phyloP scores from a whole-genome alignment of 495 filamentous ascomycete genomes.

The Annulohypoxylon maeteangense region DNA sequence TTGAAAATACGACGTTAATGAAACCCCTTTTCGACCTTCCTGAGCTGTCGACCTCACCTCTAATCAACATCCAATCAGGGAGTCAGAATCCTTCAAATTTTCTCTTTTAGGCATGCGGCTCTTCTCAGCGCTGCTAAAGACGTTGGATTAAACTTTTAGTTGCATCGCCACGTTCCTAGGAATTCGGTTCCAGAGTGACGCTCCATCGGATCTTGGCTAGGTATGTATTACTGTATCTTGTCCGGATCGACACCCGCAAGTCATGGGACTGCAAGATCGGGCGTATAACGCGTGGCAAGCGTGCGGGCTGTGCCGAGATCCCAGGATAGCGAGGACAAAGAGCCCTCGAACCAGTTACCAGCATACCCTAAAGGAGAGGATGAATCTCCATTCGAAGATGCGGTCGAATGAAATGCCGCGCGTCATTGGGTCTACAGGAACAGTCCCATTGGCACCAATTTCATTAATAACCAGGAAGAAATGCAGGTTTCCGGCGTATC shows the following conservation, averaged over 20 bases:
- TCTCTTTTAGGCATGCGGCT: constrained; percentile 36
- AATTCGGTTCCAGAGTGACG: constrained; percentile 24
- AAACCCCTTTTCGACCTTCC: constrained; percentile 2
- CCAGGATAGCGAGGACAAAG: constrained; percentile 20
- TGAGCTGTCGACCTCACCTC: constrained; percentile 8
- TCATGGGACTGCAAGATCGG: constrained; percentile 14
- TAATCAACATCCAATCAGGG: constrained; percentile 19
- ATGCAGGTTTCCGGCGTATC: constrained; percentile 5
- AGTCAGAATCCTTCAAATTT: neutral
- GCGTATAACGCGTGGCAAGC: constrained; percentile 27
- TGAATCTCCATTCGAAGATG: constrained; percentile 24
- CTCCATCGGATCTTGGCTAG: constrained; percentile 34
- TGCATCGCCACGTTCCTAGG: constrained; percentile 39
- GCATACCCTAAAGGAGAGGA: constrained; percentile 27
- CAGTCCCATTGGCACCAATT: constrained; percentile 31
- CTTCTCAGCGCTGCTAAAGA: constrained; percentile 15
- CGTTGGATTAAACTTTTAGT: constrained; percentile 43
- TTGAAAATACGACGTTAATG: neutral
- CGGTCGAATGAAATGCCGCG: constrained; percentile 22
- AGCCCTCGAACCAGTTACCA: constrained; percentile 14
- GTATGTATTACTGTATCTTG: constrained; percentile 44
- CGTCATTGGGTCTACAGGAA: constrained; percentile 20
- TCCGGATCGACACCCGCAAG: constrained; percentile 25
- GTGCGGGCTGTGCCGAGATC: constrained; percentile 12
- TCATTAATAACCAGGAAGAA: constrained; percentile 26